A percentile compares a stretch with the other conserved stretches of the same genome.
These are phyloP conservation scores for Lactarius sanguifluus DNA, from an alignment of 768 basidiomycete genomes.

Conservation along the genomic window DNA sequence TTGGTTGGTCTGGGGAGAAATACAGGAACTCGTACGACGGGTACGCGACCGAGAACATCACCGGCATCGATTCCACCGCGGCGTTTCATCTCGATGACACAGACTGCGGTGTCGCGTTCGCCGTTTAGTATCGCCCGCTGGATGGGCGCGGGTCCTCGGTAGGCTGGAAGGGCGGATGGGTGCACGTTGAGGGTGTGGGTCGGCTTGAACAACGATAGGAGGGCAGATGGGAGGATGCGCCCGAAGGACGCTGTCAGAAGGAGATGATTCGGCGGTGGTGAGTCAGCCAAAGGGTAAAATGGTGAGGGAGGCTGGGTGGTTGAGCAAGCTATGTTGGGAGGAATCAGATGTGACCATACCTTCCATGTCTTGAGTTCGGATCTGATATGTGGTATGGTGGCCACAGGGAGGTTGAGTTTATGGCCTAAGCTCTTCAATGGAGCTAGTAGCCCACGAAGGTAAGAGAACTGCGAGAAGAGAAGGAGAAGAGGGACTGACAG, in stretches of 20 bases:
- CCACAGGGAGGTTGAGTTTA: constrained; percentile 51
- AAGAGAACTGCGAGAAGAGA: not conserved
- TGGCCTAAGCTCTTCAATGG: constrained; percentile 65
- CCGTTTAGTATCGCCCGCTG: constrained; percentile 76
- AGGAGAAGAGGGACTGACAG: constrained; percentile 43
- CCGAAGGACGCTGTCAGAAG: constrained; percentile 91
- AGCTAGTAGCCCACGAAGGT: constrained; percentile 46
- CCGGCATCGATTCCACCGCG: constrained; percentile 77
- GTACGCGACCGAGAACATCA: constrained; percentile 56
- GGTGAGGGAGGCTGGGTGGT: constrained; percentile 45
- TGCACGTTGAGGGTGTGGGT: constrained; percentile 78
- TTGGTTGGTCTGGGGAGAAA: not conserved
- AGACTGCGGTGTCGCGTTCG: constrained; percentile 72
- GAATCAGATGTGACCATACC: constrained; percentile 39
- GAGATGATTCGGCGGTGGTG: constrained; percentile 46
- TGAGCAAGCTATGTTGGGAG: constrained; percentile 3
- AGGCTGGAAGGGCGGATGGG: constrained; percentile 81
- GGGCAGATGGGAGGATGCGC: constrained; percentile 65
- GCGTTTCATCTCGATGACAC: constrained; percentile 65
- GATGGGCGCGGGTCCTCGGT: constrained; percentile 90
- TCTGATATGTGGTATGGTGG: constrained; percentile 59
- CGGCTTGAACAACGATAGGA: constrained; percentile 62
- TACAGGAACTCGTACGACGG: constrained; percentile 47
- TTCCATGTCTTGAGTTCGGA: constrained; percentile 64
- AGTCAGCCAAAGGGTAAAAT: constrained; percentile 32